These are phyloP conservation scores for Hypocrella siamensis DNA, from an alignment of 2,329 filamentous ascomycete genomes.

Conservation along the genomic window DNA sequence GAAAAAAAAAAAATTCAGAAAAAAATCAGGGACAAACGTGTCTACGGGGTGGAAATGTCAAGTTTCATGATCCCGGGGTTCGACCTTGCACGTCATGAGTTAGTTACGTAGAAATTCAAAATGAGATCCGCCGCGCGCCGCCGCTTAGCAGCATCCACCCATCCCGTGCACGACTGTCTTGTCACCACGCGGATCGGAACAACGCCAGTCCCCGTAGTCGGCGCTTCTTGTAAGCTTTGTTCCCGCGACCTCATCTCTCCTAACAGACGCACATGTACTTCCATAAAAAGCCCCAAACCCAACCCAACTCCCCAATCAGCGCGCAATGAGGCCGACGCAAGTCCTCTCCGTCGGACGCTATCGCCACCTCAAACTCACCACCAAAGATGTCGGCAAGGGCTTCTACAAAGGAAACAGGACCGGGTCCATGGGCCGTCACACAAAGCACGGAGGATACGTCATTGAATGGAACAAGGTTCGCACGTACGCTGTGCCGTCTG, in stretches of 20 bases:
- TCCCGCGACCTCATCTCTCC: too few relatives aligned
- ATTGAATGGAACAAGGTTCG: slow-evolving; percentile 81
- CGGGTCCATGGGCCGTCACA: slow-evolving; percentile 75
- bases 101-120: too few relatives aligned
- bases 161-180: not conserved
- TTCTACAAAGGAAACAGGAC: slow-evolving; percentile 95
- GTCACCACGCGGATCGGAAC: slow-evolving; percentile 12
- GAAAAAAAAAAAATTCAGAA: too few relatives aligned
- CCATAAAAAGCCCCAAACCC: too few relatives aligned
- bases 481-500: slow-evolving; percentile 65
- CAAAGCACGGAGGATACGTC: slow-evolving; percentile 66
- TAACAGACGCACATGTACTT: too few relatives aligned
- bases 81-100: too few relatives aligned
- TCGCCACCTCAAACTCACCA: slow-evolving; percentile 67
- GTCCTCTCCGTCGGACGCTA: slow-evolving; percentile 50
- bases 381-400: slow-evolving; percentile 82
- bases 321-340: slow-evolving; percentile 54
- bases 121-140: not conserved
- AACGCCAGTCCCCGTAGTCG: slow-evolving; percentile 11
- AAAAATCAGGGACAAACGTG: too few relatives aligned
- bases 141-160: not conserved
- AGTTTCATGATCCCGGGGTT: too few relatives aligned
- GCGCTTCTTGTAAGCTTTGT: too few relatives aligned
- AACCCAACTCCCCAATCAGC: too few relatives aligned
- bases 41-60: too few relatives aligned